Conservation (phyloP, 495 filamentous ascomycete species). For the Neurospora tetrasperma region DNA sequence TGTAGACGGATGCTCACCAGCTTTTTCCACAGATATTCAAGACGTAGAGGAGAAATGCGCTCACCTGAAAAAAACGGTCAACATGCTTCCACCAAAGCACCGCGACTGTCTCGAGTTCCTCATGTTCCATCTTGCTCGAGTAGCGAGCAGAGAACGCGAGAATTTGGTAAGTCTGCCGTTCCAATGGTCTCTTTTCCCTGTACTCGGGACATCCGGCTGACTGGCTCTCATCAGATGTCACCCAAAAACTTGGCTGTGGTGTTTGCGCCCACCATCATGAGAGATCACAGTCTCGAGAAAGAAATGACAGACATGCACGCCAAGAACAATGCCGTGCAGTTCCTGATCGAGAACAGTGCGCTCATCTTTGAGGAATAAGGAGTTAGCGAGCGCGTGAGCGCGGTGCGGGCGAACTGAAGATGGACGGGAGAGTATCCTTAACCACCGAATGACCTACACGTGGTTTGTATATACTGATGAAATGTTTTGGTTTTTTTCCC, state of each 20-base stretch:
- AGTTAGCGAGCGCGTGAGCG: background rate
- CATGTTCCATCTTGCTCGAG: constrained; percentile 85
- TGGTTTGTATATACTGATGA: constrained; percentile 10
- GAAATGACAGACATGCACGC: constrained; percentile 94
- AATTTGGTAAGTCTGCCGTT: constrained; percentile 49
- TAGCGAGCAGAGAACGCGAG: constrained; percentile 68
- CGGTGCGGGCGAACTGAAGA: background rate
- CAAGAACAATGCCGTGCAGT: constrained; percentile 84
- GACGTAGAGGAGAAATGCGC: constrained; percentile 51
- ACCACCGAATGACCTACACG: background rate
- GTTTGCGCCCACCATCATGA: constrained; percentile 96
- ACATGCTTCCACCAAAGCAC: constrained; percentile 70
- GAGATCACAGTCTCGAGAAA: constrained; percentile 73
- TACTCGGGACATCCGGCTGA: constrained; percentile 9
- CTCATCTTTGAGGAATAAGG: constrained; percentile 51
- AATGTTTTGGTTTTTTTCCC: constrained; percentile 1
- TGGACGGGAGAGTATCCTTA: background rate
- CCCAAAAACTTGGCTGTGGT: constrained; percentile 92
- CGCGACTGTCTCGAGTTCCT: constrained; percentile 85
- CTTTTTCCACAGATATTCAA: constrained; percentile 29
- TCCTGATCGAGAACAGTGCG: constrained; percentile 76
- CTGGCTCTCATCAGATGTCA: constrained; percentile 55
- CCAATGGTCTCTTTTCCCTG: background rate
- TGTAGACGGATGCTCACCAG: background rate
- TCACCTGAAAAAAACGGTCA: constrained; percentile 58